Evolutionary conservation across 2,329 filamentous ascomycete species (phyloP).

Genomic region (Penicillium hesseltinei): DNA sequence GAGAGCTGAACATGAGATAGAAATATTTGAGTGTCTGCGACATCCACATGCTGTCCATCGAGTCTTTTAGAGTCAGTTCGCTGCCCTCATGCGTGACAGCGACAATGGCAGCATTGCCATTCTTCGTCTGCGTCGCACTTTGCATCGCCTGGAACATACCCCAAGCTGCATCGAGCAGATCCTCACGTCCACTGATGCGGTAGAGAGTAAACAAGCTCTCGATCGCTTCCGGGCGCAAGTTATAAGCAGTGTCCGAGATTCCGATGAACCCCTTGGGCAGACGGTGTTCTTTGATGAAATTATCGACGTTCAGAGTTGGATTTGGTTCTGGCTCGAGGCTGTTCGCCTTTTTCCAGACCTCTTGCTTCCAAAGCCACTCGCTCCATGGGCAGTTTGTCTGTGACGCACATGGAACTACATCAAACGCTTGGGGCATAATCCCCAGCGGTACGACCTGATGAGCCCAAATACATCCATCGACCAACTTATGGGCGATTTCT

Average conservation of each 20-base stretch:
- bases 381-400: slow-evolving; percentile 42
- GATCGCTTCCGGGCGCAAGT: slow-evolving; percentile 72
- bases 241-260: slow-evolving; percentile 16
- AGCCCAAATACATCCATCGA: slow-evolving; percentile 57
- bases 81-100: slow-evolving; percentile 22
- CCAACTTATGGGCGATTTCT: slow-evolving; percentile 50
- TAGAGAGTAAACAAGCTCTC: slow-evolving; percentile 89
- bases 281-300: slow-evolving; percentile 13
- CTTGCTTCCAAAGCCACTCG: slow-evolving; percentile 32
- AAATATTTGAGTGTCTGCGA: slow-evolving; percentile 93
- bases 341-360: slow-evolving; percentile 21
- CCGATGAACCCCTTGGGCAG: slow-evolving; percentile 20
- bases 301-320: slow-evolving; percentile 8
- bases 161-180: slow-evolving; percentile 81
- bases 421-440: slow-evolving; percentile 55
- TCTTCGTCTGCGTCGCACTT: slow-evolving; percentile 62
- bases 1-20: slow-evolving; percentile 73
- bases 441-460: slow-evolving; percentile 51
- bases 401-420: slow-evolving; percentile 44
- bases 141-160: slow-evolving; percentile 75
- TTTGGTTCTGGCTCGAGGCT: not conserved
- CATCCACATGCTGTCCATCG: slow-evolving; percentile 88
- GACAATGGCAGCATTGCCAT: slow-evolving; percentile 60
- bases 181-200: slow-evolving; percentile 75
- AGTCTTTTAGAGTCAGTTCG: slow-evolving; percentile 49